Evolutionary conservation across 495 filamentous ascomycete genomes (phyloP), one percentile per base, ranked within the genome.

Genomic region (Beverwykella pulmonaria): DNA sequence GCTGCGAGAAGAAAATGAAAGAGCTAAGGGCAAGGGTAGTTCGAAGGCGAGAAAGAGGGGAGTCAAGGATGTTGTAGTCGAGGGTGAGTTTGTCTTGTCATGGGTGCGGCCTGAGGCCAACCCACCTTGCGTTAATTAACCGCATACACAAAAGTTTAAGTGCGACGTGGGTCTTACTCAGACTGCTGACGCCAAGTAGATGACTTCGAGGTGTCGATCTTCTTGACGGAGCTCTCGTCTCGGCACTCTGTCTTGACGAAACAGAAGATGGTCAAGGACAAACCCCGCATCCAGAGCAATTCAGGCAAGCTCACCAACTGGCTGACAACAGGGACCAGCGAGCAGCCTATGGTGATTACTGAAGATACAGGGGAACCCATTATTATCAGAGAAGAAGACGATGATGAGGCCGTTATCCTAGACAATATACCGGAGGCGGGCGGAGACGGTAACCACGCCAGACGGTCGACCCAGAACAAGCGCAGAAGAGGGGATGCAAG

Each of bases 131-230:
- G 25, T 58, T 50, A 58, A 49, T 58, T 30, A 65, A 58, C 26
- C 27, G 22, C 5, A 57, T 15, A 49, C 60, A 56, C 10, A 36
- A n/a, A 23, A 14, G 36, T 56, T 9, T 34, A 17, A 17, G 60
- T 55, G 22, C 48, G 5, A 67, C 23, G 1, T 41, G 32, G 41
- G 32, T 63, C 59, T 53, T 34, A 63, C 27, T 55, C 62, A 62
- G 57, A 70, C 52, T 74, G 62, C 62, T 65, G 62, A 70, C 32
- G 41, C 15, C 19, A 26, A 9, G 59, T 74, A 95, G 94, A 97
- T 79, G 93, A 95, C 54, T 98, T 97, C 72, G 92, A 97, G 74
- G 90, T 96, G 41, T 88, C 91, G 19, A 87, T 98, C 65, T 98
- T 97, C 78, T 84, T 98, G 69, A 95, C 89, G 34, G 90, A 96